A percentile compares a stretch with the other conserved stretches of the same genome.
These are phyloP conservation scores for Scheffersomyces titani DNA, from an alignment of 1,139 yeast species.

Conservation along the genomic window DNA sequence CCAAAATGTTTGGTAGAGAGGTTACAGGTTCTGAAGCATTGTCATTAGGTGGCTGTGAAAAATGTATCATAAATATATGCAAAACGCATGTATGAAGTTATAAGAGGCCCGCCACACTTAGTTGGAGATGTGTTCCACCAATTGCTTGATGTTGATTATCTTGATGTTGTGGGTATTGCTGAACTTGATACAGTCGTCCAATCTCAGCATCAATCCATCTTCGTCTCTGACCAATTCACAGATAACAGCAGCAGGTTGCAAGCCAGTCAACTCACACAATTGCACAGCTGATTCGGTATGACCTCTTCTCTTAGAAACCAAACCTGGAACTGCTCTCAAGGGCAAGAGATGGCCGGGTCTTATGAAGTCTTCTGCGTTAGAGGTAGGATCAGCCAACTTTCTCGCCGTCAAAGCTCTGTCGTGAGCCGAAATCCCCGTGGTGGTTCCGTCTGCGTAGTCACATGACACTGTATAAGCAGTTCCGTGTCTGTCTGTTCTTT, in stretches of 20 bases:
- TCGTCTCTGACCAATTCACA: slow-evolving; percentile 92
- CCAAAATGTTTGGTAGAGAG: background rate
- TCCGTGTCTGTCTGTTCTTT: slow-evolving; percentile 81
- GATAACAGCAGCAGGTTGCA: slow-evolving; percentile 86
- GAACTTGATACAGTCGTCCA: slow-evolving; percentile 80
- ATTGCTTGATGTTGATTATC: slow-evolving; percentile 77
- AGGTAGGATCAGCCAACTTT: slow-evolving; percentile 61
- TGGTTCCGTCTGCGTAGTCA: slow-evolving; percentile 81
- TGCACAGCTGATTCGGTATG: slow-evolving; percentile 98
- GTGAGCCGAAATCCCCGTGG: slow-evolving; percentile 97
- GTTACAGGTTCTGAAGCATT: background rate
- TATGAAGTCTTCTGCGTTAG: slow-evolving; percentile 66
- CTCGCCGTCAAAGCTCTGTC: slow-evolving; percentile 87
- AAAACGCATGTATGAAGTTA: background rate
- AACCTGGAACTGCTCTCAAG: slow-evolving; percentile 85
- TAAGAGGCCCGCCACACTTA: background rate
- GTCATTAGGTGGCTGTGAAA: background rate
- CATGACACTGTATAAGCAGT: slow-evolving; percentile 96
- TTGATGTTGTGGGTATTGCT: slow-evolving; percentile 64
- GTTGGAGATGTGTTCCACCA: slow-evolving; percentile 51
- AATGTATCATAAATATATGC: background rate
- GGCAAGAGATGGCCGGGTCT: slow-evolving; percentile 96
- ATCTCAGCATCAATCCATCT: slow-evolving; percentile 95
- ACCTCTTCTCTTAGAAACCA: slow-evolving; percentile 82
- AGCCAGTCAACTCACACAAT: slow-evolving; percentile 72